A percentile compares a stretch with the other conserved stretches of the same genome.
Conservation (phyloP, 2,329 filamentous ascomycete species). For the Rhinocladiella mackenziei region DNA sequence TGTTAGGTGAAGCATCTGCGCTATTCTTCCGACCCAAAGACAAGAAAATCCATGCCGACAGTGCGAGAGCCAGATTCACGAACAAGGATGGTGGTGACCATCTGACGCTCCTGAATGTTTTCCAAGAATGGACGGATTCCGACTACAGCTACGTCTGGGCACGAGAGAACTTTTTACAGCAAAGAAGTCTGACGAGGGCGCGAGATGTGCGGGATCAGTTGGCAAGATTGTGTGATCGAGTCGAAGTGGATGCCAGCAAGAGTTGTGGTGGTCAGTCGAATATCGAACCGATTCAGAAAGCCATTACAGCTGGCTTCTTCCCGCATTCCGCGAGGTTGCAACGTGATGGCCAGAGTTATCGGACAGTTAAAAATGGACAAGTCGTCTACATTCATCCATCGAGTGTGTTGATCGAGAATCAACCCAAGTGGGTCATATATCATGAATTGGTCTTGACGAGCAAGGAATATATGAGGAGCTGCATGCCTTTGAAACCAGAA, state of each 20-base stretch:
- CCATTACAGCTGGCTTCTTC: slow-evolving; percentile 89
- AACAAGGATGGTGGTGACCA: slow-evolving; percentile 89
- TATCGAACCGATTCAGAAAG: slow-evolving; percentile 74
- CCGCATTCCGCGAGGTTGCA: slow-evolving; percentile 83
- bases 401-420: slow-evolving; percentile 66
- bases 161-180: slow-evolving; percentile 89
- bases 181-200: slow-evolving; percentile 80
- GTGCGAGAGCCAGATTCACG: slow-evolving; percentile 81
- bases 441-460: slow-evolving; percentile 74
- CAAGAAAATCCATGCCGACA: slow-evolving; percentile 94
- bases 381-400: slow-evolving; percentile 90
- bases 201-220: slow-evolving; percentile 91
- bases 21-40: slow-evolving; percentile 95
- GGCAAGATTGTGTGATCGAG: slow-evolving; percentile 83
- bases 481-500: slow-evolving; percentile 75
- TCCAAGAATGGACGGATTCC: slow-evolving; percentile 89
- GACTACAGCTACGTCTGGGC: slow-evolving; percentile 87
- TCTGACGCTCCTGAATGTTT: slow-evolving; percentile 82
- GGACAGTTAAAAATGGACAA: slow-evolving; percentile 85
- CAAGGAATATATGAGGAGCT: slow-evolving; percentile 89
- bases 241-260: slow-evolving; percentile 70
- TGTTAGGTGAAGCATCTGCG: slow-evolving; percentile 82
- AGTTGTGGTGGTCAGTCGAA: slow-evolving; percentile 61
- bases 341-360: slow-evolving; percentile 78
- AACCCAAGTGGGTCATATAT: slow-evolving; percentile 81